These are phyloP conservation scores for Trametes sanguinea DNA, from an alignment of 768 basidiomycete genomes.

Conservation along the genomic window DNA sequence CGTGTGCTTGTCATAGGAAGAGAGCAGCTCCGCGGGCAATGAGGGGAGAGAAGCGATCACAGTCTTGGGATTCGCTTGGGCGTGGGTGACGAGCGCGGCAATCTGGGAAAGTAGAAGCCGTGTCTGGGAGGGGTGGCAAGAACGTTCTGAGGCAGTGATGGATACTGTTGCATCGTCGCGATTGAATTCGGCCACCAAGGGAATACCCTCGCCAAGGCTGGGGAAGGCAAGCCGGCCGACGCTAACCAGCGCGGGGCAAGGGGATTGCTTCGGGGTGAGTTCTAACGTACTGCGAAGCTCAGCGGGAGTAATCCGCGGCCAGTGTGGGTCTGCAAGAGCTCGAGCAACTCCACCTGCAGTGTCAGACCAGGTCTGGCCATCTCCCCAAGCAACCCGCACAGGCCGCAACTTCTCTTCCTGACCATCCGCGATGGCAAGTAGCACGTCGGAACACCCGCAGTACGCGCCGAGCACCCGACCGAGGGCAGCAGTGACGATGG, in stretches of 20 bases:
- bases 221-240: not conserved
- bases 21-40: slow-evolving; percentile 5
- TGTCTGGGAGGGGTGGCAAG: slow-evolving; percentile 16
- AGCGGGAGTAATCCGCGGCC: slow-evolving; percentile 6
- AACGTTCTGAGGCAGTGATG: slow-evolving; percentile 16
- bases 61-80: not conserved
- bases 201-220: not conserved
- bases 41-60: slow-evolving; percentile 2
- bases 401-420: slow-evolving; percentile 10
- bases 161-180: slow-evolving; percentile 4
- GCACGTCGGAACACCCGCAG: slow-evolving; percentile 19
- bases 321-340: slow-evolving; percentile 1
- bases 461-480: slow-evolving; percentile 23
- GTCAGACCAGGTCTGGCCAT: slow-evolving; percentile 10
- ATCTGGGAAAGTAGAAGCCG: slow-evolving; percentile 20
- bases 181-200: slow-evolving; percentile 4
- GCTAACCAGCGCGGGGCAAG: slow-evolving; percentile 18
- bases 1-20: slow-evolving; percentile 14
- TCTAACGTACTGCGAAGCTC: slow-evolving; percentile 12
- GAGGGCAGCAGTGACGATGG: slow-evolving; percentile 10
- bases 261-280: slow-evolving; percentile 17
- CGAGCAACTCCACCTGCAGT: not conserved
- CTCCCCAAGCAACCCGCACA: slow-evolving; percentile 16
- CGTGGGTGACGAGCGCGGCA: slow-evolving; percentile 8
- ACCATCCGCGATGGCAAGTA: slow-evolving; percentile 10